Percentiles rank a stretch among this genome's conserved stretches.
phyloP scores from a whole-genome alignment of 495 filamentous ascomycete genomes.

The Hypoxylon lenormandii region DNA sequence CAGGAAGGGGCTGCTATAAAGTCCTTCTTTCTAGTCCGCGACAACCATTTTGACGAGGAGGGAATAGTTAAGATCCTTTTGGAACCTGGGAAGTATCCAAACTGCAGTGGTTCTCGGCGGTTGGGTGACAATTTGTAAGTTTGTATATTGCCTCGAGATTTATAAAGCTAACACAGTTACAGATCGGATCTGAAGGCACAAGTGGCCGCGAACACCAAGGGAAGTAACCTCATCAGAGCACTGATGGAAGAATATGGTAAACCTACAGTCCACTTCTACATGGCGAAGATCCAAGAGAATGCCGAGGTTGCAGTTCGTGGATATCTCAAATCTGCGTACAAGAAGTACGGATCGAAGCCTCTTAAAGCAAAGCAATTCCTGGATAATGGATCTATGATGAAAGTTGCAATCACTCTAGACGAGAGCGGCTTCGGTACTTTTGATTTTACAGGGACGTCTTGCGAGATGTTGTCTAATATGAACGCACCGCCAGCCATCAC shows the following conservation, averaged over 20 bases:
- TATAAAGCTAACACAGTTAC: conserved; percentile 75
- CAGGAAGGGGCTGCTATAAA: conserved; percentile 96
- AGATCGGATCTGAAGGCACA: conserved; percentile 89
- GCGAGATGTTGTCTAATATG: conserved; percentile 93
- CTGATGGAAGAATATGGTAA: conserved; percentile 92
- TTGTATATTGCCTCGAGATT: conserved; percentile 76
- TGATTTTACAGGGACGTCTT: conserved; percentile 80
- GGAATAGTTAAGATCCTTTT: conserved; percentile 85
- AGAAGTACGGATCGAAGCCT: conserved; percentile 79
- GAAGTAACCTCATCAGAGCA: conserved; percentile 85
- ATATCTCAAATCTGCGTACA: conserved; percentile 80
- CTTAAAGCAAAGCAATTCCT: conserved; percentile 76
- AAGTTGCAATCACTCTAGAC: conserved; percentile 38
- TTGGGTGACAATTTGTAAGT: conserved; percentile 85
- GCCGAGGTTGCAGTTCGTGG: conserved; percentile 86
- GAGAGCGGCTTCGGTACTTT: conserved; percentile 36
- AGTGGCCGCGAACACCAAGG: conserved; percentile 93
- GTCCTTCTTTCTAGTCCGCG: conserved; percentile 75
- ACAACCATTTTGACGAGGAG: conserved; percentile 89
- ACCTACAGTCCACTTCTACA: conserved; percentile 92
- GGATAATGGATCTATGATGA: conserved; percentile 73
- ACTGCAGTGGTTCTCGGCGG: conserved; percentile 88
- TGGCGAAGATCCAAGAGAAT: conserved; percentile 91
- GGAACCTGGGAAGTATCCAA: conserved; percentile 85
- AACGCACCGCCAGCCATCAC: conserved; percentile 95